Evolutionary conservation across 352 stramenopile genomes (phyloP).

Genomic region (Thraustochytrium striatum): DNA sequence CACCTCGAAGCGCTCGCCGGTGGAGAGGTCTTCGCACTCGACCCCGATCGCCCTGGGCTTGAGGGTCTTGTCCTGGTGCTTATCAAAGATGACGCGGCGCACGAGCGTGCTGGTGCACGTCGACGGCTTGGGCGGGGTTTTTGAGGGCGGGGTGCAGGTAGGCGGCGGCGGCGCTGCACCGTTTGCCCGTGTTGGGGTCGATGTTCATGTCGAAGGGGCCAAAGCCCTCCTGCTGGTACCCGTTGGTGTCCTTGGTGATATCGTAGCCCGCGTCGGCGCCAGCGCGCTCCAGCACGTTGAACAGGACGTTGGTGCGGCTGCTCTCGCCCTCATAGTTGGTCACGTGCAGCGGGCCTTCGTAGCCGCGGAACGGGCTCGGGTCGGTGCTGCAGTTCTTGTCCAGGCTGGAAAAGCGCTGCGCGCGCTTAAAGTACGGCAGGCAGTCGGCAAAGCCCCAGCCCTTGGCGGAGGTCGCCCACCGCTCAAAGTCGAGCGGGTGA

Average conservation of each 20-base stretch:
- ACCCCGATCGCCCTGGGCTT: constrained; percentile 69
- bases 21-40: constrained; percentile 65
- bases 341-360: constrained; percentile 71
- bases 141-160: constrained; percentile 68
- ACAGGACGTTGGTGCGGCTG: constrained; percentile 67
- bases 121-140: constrained; percentile 61
- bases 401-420: constrained; percentile 55
- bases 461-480: constrained; percentile 64
- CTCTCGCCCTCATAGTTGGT: constrained; percentile 48
- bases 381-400: constrained; percentile 60
- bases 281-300: constrained; percentile 79
- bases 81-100: constrained; percentile 72
- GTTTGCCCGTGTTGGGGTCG: constrained; percentile 63
- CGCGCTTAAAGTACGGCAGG: constrained; percentile 77
- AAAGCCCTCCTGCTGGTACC: constrained; percentile 78
- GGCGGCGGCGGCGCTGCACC: constrained; percentile 69
- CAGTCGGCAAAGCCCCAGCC: constrained; percentile 79
- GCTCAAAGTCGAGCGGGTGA: constrained; percentile 76
- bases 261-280: constrained; percentile 74
- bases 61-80: constrained; percentile 57
- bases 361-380: constrained; percentile 72
- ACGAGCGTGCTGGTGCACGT: constrained; percentile 74
- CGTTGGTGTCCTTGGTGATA: constrained; percentile 81
- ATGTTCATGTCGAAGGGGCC: constrained; percentile 83
- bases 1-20: constrained; percentile 55